A percentile compares a stretch with the other conserved stretches of the same genome.
Evolutionary conservation across 208 protist species (phyloP).

Genomic region (Lotmaria passim): DNA sequence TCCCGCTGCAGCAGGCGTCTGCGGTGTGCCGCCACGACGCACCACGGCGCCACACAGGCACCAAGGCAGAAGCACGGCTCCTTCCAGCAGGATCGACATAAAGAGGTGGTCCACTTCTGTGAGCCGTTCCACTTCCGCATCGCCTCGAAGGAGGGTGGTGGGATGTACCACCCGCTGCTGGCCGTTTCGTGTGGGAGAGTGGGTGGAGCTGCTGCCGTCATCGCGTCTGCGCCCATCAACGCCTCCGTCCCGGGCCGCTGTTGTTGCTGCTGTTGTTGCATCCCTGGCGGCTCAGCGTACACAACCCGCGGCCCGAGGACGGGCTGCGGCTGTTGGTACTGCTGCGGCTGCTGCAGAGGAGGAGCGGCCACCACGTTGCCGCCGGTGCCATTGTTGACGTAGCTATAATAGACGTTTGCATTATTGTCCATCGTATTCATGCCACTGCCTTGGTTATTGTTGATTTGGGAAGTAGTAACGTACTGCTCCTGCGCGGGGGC

Average conservation of each 20-base stretch:
- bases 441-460: not conserved
- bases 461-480: constrained; percentile 7
- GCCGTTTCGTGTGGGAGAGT: not conserved
- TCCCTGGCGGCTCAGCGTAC: not conserved
- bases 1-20: constrained; percentile 54
- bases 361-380: not conserved
- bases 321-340: not conserved
- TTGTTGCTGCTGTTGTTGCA: not conserved
- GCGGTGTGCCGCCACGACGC: constrained; percentile 58
- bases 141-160: constrained; percentile 34
- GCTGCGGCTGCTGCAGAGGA: not conserved
- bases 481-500: constrained; percentile 12
- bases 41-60: constrained; percentile 61
- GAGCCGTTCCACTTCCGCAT: constrained; percentile 41
- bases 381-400: not conserved
- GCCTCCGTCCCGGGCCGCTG: too few relatives aligned
- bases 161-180: constrained; percentile 33
- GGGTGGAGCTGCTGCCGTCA: not conserved
- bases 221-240: not conserved
- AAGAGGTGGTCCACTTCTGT: constrained; percentile 41
- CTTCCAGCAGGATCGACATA: constrained; percentile 37
- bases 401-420: not conserved
- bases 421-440: not conserved
- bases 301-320: not conserved
- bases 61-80: constrained; percentile 48